Conservation (phyloP, 345 rosid species). For the Eucalyptus sp. region DNA sequence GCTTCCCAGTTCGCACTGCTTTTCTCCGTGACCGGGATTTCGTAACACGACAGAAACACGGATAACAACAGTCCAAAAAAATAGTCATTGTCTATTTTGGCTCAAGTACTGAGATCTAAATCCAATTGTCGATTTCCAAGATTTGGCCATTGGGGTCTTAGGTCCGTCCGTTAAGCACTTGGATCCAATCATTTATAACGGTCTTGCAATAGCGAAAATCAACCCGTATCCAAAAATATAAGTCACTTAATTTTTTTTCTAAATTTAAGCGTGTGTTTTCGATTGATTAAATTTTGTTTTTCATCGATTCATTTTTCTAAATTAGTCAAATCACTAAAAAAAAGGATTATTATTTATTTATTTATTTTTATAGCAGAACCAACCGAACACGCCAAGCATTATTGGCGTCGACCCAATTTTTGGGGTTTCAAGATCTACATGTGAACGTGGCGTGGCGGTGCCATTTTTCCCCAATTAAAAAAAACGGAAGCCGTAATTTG, state of each 20-base stretch:
- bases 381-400: background rate
- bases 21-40: background rate
- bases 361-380: background rate
- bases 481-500: background rate
- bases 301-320: background rate
- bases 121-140: background rate
- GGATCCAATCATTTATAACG: background rate
- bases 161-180: accelerated
- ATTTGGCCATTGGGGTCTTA: background rate
- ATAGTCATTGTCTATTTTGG: background rate
- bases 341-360: no score
- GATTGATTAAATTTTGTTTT: background rate
- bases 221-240: no score
- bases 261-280: no score
- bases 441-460: background rate
- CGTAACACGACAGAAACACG: background rate
- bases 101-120: background rate
- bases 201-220: background rate
- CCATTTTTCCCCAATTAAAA: background rate
- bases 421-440: background rate
- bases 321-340: background rate
- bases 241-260: no score
- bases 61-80: background rate
- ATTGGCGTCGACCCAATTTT: background rate
- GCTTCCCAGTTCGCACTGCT: background rate